Evolutionary conservation across 2,329 filamentous ascomycete species (phyloP).

Genomic region (Aspergillus sergii): DNA sequence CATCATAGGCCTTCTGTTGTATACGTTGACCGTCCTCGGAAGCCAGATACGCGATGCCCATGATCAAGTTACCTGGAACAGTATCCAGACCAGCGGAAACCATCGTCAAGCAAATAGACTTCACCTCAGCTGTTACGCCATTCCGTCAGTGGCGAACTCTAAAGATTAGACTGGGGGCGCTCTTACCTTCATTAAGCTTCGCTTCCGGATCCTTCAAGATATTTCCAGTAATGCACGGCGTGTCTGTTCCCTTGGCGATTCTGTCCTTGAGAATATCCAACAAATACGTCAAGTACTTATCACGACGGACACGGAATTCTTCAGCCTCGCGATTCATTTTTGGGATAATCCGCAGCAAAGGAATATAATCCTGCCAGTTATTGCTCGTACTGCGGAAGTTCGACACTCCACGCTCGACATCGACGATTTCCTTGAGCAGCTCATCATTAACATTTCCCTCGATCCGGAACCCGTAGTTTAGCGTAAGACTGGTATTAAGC

Average conservation of each 20-base stretch:
- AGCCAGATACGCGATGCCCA: conserved; percentile 77
- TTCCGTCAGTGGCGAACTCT: conserved; percentile 33
- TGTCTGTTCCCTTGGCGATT: conserved; percentile 65
- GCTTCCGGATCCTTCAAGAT: conserved; percentile 71
- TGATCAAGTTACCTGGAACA: conserved; percentile 76
- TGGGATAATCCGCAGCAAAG: conserved; percentile 67
- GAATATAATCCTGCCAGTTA: conserved; percentile 86
- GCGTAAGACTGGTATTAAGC: conserved; percentile 73
- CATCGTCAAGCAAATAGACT: conserved; percentile 80
- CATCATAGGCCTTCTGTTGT: conserved; percentile 68
- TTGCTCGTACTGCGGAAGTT: conserved; percentile 78
- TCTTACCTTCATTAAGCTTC: conserved; percentile 65
- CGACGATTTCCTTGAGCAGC: conserved; percentile 71
- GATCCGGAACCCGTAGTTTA: conserved; percentile 80
- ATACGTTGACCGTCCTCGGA: conserved; percentile 68
- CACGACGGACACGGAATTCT: conserved; percentile 68
- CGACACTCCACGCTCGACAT: conserved; percentile 74
- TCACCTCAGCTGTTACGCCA: conserved; percentile 64
- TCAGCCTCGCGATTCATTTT: conserved; percentile 64
- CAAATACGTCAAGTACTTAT: conserved; percentile 65
- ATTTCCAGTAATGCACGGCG: conserved; percentile 69
- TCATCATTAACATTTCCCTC: conserved; percentile 68
- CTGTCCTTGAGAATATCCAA: conserved; percentile 62
- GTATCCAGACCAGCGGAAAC: conserved; percentile 81
- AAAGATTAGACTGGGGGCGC: conserved; percentile 19